Base-by-base conservation (phyloP, 2,329 filamentous ascomycete genomes). In the Knoxdaviesia capensis region DNA sequence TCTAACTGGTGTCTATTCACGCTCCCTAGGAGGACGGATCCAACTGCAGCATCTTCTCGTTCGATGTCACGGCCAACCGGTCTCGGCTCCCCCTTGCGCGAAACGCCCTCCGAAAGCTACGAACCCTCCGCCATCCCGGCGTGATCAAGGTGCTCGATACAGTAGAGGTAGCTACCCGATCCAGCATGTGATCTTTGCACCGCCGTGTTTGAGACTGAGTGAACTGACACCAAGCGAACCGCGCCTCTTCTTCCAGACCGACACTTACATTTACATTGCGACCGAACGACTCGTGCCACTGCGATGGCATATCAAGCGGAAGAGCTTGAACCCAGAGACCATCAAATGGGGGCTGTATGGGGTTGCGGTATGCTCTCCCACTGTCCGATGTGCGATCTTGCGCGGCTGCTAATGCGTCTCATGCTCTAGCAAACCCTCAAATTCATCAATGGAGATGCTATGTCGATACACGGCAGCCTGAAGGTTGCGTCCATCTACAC, bases 271-370 rank as follows among this genome's bases (percentile, higher is more conserved):
- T 48, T 94, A 96, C 57, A 86, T 98, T 56, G 86, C 90, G 44
- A 96, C 87, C 29, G 90, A 98, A 63, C 75, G 87, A 48, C 66
- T 98, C 7, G 77, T 78, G 8, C 90, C 90, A 3, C 63, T 98
- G 41, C 74, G 78, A 50, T 96, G 90, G 90, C 79, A 92, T 53
- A 78, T 92, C 39, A 85, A 81, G 62, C 70, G 88, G 50, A 87
- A 84, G 63, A 90, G 83, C 55, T 59, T 96, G 46, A 86, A 77
- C 46, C 78, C 85, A 36, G 90, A 96, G 63, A 96, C 88, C 1
- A 74, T 90, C 39, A 98, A 94, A 74, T 98, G 90, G 90, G 90
- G 90, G 0, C 61, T 98, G 36, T 82, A 85, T 58, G 83, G 76
- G 51, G 65, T 96, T 48, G 86, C 90, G 49, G 81, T 86, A 68